Evolutionary conservation across 2,329 filamentous ascomycete species (phyloP).

Genomic region (Paecilomyces fulvus): DNA sequence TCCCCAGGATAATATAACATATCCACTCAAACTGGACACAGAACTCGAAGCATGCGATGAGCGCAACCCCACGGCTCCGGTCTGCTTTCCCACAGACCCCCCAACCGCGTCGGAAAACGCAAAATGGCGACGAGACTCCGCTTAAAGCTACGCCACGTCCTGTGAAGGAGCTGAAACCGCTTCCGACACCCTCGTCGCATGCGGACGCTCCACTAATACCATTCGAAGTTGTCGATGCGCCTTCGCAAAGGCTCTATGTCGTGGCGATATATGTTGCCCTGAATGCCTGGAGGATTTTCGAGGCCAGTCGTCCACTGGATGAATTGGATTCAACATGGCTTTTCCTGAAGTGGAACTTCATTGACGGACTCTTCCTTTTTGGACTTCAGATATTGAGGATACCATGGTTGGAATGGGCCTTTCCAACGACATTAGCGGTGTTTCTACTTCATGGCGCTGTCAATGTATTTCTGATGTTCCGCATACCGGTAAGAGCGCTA

Average conservation of each 20-base stretch:
- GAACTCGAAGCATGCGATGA: constrained; percentile 58
- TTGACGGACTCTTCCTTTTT: constrained; percentile 83
- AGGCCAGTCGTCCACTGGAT: constrained; percentile 72
- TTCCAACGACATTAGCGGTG: constrained; percentile 59
- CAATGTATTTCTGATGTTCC: constrained; percentile 88
- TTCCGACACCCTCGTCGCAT: constrained; percentile 16
- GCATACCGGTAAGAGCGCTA: constrained; percentile 57
- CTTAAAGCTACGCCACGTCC: constrained; percentile 18
- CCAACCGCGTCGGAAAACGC: constrained; percentile 37
- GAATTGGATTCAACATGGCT: constrained; percentile 81
- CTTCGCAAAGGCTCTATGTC: constrained; percentile 82
- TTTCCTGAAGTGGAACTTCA: constrained; percentile 85
- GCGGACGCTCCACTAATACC: constrained; percentile 61
- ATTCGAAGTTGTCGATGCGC: constrained; percentile 72
- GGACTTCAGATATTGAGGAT: constrained; percentile 80
- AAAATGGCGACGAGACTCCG: constrained; percentile 21
- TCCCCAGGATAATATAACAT: not conserved
- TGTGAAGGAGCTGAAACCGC: constrained; percentile 12
- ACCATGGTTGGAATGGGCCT: constrained; percentile 92
- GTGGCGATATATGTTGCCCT: constrained; percentile 69
- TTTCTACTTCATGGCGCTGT: constrained; percentile 64
- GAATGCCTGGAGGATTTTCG: constrained; percentile 76
- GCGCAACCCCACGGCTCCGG: constrained; percentile 70
- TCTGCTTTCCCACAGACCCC: constrained; percentile 76
- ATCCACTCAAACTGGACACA: not conserved